Conservation (phyloP, 371 early-diverging fungal species). For the Mortierella sp. region DNA sequence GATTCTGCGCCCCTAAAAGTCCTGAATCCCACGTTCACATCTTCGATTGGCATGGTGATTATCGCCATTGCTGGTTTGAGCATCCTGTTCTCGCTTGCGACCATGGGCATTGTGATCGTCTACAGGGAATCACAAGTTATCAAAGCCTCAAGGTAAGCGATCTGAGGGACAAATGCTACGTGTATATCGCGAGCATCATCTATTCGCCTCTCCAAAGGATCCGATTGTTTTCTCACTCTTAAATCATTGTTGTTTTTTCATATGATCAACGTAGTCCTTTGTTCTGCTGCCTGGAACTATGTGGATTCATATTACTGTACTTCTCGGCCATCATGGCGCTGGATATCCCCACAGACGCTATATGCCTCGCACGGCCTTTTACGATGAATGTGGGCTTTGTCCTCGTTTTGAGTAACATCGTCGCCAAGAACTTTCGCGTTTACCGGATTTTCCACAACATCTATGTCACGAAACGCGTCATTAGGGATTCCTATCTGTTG, state of each 20-base stretch:
- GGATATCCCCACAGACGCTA: slow-evolving; percentile 57
- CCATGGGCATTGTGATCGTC: slow-evolving; percentile 57
- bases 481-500: slow-evolving; percentile 64
- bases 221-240: neutral
- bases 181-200: no score
- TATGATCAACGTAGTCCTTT: slow-evolving; percentile 61
- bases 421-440: slow-evolving; percentile 72
- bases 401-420: slow-evolving; percentile 69
- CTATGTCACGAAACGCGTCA: slow-evolving; percentile 68
- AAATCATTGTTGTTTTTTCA: no score
- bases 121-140: slow-evolving; percentile 64
- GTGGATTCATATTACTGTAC: slow-evolving; percentile 67
- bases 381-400: slow-evolving; percentile 67
- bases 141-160: slow-evolving; percentile 61
- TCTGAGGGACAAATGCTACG: no score
- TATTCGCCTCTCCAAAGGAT: neutral
- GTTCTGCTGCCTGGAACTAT: slow-evolving; percentile 68
- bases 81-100: slow-evolving; percentile 57
- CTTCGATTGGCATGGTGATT: slow-evolving; percentile 59
- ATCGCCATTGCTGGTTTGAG: slow-evolving; percentile 57
- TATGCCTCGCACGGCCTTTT: slow-evolving; percentile 61
- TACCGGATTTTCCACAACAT: slow-evolving; percentile 73
- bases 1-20: slow-evolving; percentile 65
- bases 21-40: slow-evolving; percentile 60
- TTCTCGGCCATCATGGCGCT: slow-evolving; percentile 62